These are phyloP conservation scores for Lepidium africanum DNA, from an alignment of 345 rosid genomes.

Conservation along the genomic window DNA sequence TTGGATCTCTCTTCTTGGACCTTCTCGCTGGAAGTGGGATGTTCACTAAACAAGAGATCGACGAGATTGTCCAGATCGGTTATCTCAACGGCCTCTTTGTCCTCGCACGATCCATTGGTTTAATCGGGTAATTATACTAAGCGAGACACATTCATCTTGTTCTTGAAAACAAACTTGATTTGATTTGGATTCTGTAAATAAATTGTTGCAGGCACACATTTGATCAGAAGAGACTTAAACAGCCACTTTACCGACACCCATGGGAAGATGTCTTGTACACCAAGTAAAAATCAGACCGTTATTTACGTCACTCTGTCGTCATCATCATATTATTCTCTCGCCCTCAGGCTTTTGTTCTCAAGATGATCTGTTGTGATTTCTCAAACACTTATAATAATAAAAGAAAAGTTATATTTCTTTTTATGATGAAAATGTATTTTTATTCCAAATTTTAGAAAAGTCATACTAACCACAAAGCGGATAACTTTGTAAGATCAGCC, in stretches of 20 bases:
- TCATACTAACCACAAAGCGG: too few relatives aligned
- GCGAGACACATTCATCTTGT: neutral
- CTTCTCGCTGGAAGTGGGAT: slow-evolving; percentile 91
- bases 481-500: too few relatives aligned
- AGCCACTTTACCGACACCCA: slow-evolving; percentile 91
- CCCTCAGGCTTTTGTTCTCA: neutral
- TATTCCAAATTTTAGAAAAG: too few relatives aligned
- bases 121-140: slow-evolving; percentile 56
- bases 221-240: slow-evolving; percentile 95
- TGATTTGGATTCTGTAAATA: neutral
- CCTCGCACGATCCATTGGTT: slow-evolving; percentile 85
- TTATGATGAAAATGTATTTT: too few relatives aligned
- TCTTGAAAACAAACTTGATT: neutral
- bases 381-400: neutral
- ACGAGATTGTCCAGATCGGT: slow-evolving; percentile 79
- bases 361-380: neutral
- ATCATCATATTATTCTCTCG: neutral
- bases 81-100: slow-evolving; percentile 92
- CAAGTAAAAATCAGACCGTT: slow-evolving; percentile 35
- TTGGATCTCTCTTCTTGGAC: slow-evolving; percentile 91
- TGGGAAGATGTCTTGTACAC: slow-evolving; percentile 99
- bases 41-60: slow-evolving; percentile 91
- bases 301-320: neutral
- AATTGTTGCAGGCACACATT: slow-evolving; percentile 64
- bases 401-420: neutral